Evolutionary conservation across 768 basidiomycete species (phyloP).

Genomic region (Tulasnella sp.): DNA sequence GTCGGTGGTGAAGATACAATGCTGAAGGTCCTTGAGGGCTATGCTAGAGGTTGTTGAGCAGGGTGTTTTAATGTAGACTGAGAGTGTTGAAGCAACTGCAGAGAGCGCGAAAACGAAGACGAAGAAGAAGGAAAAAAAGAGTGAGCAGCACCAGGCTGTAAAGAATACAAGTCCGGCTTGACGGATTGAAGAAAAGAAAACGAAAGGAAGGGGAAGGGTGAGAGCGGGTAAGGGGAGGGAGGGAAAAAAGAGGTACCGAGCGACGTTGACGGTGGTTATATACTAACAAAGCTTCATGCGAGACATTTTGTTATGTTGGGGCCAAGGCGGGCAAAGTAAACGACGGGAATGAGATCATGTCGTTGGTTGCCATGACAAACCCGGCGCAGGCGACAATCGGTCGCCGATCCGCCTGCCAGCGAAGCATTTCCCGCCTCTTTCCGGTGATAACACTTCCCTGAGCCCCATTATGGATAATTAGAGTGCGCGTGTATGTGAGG

Average conservation of each 20-base stretch:
- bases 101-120: not conserved
- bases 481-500: not conserved
- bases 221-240: not conserved
- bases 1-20: not conserved
- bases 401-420: not conserved
- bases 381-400: not conserved
- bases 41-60: not conserved
- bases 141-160: not conserved
- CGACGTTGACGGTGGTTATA: not conserved
- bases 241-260: not conserved
- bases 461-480: not conserved
- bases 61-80: not conserved
- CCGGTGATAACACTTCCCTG: not conserved
- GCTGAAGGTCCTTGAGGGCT: not conserved
- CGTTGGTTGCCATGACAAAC: conserved; percentile 1
- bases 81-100: not conserved
- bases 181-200: not conserved
- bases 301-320: not conserved
- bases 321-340: not conserved
- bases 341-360: not conserved
- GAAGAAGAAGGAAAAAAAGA: not conserved
- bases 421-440: not conserved
- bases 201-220: not conserved
- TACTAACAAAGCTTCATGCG: not conserved
- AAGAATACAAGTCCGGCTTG: conserved; percentile 4